Evolutionary conservation across 306 rosid genomes (phyloP).

Genomic region (Echinosophora koreensis): DNA sequence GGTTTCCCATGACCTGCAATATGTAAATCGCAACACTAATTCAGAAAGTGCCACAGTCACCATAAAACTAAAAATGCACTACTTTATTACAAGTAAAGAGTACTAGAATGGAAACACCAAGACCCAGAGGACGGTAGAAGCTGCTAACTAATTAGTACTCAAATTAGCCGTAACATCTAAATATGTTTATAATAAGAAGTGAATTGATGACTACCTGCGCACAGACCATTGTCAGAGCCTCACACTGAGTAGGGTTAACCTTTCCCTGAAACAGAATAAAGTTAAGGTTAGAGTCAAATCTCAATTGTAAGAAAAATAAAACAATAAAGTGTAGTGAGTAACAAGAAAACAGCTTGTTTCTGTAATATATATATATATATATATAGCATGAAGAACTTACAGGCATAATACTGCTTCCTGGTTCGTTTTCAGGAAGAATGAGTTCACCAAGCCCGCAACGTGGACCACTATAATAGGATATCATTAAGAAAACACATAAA

Average conservation of each 20-base stretch:
- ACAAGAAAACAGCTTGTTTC: constrained; percentile 24
- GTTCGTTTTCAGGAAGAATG: constrained; percentile 98
- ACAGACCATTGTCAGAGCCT: constrained; percentile 99
- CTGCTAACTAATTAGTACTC: constrained; percentile 26
- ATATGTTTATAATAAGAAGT: constrained; percentile 31
- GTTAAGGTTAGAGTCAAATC: constrained; percentile 37
- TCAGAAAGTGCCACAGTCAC: constrained; percentile 15
- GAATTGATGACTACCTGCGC: constrained; percentile 76
- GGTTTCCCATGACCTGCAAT: constrained; percentile 95
- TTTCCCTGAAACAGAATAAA: constrained; percentile 80
- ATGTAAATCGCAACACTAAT: background rate
- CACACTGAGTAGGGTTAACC: constrained; percentile 99
- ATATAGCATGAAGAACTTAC: constrained; percentile 62
- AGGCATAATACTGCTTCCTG: constrained; percentile 99
- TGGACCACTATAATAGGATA: constrained; percentile 78
- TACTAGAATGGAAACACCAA: background rate
- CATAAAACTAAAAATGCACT: constrained; percentile 10
- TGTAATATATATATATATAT: background rate
- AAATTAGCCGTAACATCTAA: constrained; percentile 22
- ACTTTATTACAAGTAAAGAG: constrained; percentile 30
- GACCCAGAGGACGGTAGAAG: constrained; percentile 10
- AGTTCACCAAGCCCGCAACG: constrained; percentile 99
- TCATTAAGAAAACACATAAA: constrained; percentile 40
- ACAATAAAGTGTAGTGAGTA: constrained; percentile 33
- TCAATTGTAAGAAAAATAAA: constrained; percentile 6